A percentile compares a stretch with the other conserved stretches of the same genome.
phyloP scores from a whole-genome alignment of 495 filamentous ascomycete genomes.

The Saxophila tyrrhenica region DNA sequence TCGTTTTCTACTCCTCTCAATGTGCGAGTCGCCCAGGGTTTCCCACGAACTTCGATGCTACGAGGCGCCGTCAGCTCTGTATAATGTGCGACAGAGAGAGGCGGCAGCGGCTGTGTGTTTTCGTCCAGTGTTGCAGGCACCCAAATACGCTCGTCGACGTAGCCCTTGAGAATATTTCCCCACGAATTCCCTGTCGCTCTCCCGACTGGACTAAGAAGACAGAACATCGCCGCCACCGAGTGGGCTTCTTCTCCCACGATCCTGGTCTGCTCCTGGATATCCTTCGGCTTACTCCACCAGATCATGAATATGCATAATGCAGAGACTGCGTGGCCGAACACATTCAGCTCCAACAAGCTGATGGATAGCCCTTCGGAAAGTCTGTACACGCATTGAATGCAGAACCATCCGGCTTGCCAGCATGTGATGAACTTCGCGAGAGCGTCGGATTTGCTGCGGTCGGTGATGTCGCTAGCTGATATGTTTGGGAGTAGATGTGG shows the following conservation, averaged over 20 bases:
- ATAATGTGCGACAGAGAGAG: too few relatives aligned
- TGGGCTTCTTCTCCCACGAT: background rate
- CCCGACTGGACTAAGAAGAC: background rate
- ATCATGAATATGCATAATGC: slow-evolving; percentile 31
- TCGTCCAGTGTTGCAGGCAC: too few relatives aligned
- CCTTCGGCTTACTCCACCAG: slow-evolving; percentile 36
- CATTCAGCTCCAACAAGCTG: slow-evolving; percentile 34
- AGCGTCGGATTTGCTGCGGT: slow-evolving; percentile 34
- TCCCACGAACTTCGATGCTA: too few relatives aligned
- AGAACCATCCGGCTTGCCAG: slow-evolving; percentile 32
- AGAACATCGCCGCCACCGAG: background rate
- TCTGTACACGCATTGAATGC: slow-evolving; percentile 23
- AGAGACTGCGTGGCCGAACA: slow-evolving; percentile 32
- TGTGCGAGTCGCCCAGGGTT: too few relatives aligned
- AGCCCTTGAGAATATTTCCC: too few relatives aligned
- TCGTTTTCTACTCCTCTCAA: too few relatives aligned
- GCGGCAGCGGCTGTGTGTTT: too few relatives aligned
- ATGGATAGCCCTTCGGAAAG: slow-evolving; percentile 21
- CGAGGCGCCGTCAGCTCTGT: too few relatives aligned
- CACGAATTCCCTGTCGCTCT: too few relatives aligned
- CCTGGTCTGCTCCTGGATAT: slow-evolving; percentile 21
- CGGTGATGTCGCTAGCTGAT: slow-evolving; percentile 24
- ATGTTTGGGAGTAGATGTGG: slow-evolving; percentile 20
- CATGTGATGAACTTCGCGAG: slow-evolving; percentile 28
- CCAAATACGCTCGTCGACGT: too few relatives aligned